Evolutionary conservation across 352 stramenopile species (phyloP).

Genomic region (Phytophthora meadii): DNA sequence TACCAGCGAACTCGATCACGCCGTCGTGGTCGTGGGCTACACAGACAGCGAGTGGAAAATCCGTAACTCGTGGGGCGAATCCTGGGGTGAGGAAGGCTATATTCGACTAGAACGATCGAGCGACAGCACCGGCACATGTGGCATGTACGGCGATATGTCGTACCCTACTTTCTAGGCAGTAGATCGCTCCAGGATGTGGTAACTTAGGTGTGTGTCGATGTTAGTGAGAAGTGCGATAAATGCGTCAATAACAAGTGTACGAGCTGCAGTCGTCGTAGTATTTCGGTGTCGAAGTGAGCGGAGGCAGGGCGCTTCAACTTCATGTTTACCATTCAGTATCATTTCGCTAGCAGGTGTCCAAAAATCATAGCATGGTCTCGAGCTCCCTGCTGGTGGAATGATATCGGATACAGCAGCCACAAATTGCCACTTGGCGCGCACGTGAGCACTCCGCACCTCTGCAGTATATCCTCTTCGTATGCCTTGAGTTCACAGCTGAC

Average conservation of each 20-base stretch:
- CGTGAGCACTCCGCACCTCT: conserved; percentile 19
- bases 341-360: conserved; percentile 15
- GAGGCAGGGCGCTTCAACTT: conserved; percentile 13
- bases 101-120: conserved; percentile 92
- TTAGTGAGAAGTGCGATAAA: conserved; percentile 9
- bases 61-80: conserved; percentile 97
- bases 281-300: conserved; percentile 6
- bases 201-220: conserved; percentile 12
- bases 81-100: conserved; percentile 95
- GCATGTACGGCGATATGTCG: conserved; percentile 72
- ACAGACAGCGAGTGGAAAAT: conserved; percentile 92
- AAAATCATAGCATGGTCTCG: neutral
- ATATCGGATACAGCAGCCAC: conserved; percentile 2
- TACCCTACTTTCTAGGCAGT: conserved; percentile 44
- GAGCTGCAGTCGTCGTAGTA: neutral
- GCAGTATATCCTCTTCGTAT: conserved; percentile 9
- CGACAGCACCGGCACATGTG: conserved; percentile 55
- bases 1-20: conserved; percentile 95
- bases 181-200: conserved; percentile 10
- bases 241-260: conserved; percentile 21
- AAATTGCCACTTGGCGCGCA: conserved; percentile 34
- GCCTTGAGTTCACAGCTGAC: conserved; percentile 16
- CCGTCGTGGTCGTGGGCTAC: conserved; percentile 98
- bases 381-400: too few relatives aligned
- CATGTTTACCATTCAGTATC: conserved; percentile 11